These are phyloP conservation scores for Penicillium flavigenum DNA, from an alignment of 495 filamentous ascomycete species.

Conservation along the genomic window DNA sequence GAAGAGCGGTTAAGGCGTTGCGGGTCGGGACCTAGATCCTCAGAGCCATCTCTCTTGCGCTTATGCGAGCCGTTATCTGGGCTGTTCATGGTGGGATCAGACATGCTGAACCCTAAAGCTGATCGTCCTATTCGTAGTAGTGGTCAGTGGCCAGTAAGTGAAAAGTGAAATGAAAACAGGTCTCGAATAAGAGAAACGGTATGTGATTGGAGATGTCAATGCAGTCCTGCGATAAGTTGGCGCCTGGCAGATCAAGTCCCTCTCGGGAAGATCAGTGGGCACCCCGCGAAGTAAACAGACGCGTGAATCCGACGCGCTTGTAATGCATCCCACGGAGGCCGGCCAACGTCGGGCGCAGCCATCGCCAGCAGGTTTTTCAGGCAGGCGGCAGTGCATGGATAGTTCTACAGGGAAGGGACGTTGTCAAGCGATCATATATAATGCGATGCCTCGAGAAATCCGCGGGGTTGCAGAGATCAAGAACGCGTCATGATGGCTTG, in stretches of 20 bases:
- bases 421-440: constrained; percentile 1
- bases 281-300: constrained; percentile 25
- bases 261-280: constrained; percentile 18
- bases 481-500: constrained; percentile 34
- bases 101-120: constrained; percentile 31
- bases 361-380: not conserved
- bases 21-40: constrained; percentile 43
- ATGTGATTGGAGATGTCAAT: constrained; percentile 8
- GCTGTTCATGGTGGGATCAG: constrained; percentile 42
- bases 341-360: not conserved
- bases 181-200: constrained; percentile 3
- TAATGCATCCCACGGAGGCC: not conserved
- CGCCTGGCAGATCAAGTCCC: constrained; percentile 12
- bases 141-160: constrained; percentile 21
- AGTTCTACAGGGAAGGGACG: not conserved
- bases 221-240: constrained; percentile 6
- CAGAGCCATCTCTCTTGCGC: constrained; percentile 47
- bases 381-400: not conserved
- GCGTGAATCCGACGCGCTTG: constrained; percentile 19
- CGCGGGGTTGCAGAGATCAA: constrained; percentile 20
- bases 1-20: constrained; percentile 47
- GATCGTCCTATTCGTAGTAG: constrained; percentile 12
- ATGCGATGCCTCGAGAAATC: constrained; percentile 2
- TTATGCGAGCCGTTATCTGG: constrained; percentile 43
- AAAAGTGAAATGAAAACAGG: constrained; percentile 11